Evolutionary conservation across 768 basidiomycete genomes (phyloP).

Genomic region (Albatrellus ellisii): DNA sequence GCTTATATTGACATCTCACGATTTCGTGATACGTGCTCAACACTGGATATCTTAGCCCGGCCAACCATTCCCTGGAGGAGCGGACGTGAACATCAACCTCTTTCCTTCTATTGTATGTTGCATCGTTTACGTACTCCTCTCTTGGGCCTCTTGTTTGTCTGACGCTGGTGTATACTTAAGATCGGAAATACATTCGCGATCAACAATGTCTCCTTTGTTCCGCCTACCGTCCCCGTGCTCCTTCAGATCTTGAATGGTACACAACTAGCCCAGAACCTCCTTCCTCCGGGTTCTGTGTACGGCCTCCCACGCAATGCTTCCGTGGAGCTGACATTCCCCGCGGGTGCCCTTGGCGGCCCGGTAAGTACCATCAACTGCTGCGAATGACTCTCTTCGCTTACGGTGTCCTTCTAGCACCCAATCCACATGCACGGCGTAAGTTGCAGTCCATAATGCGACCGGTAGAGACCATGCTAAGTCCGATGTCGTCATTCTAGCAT

Average conservation of each 20-base stretch:
- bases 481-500: too few relatives aligned
- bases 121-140: neutral
- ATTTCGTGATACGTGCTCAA: neutral
- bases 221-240: constrained; percentile 30
- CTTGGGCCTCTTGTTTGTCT: neutral
- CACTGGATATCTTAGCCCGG: neutral
- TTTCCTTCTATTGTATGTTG: neutral
- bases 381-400: too few relatives aligned
- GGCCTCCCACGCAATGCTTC: constrained; percentile 30
- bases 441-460: too few relatives aligned
- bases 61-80: constrained; percentile 1
- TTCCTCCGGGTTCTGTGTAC: constrained; percentile 29
- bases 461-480: too few relatives aligned
- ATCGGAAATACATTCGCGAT: neutral
- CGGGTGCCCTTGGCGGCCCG: constrained; percentile 21
- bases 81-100: constrained; percentile 5
- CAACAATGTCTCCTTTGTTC: constrained; percentile 11
- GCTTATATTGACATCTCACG: too few relatives aligned
- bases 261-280: constrained; percentile 21
- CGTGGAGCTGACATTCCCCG: constrained; percentile 35
- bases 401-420: too few relatives aligned
- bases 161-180: too few relatives aligned
- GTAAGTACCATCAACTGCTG: too few relatives aligned
- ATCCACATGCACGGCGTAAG: too few relatives aligned
- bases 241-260: constrained; percentile 33